A percentile compares a stretch with the other conserved stretches of the same genome.
These are phyloP conservation scores for Oryza rufipogon DNA, from an alignment of 176 grass and related monocot species.

Conservation along the genomic window DNA sequence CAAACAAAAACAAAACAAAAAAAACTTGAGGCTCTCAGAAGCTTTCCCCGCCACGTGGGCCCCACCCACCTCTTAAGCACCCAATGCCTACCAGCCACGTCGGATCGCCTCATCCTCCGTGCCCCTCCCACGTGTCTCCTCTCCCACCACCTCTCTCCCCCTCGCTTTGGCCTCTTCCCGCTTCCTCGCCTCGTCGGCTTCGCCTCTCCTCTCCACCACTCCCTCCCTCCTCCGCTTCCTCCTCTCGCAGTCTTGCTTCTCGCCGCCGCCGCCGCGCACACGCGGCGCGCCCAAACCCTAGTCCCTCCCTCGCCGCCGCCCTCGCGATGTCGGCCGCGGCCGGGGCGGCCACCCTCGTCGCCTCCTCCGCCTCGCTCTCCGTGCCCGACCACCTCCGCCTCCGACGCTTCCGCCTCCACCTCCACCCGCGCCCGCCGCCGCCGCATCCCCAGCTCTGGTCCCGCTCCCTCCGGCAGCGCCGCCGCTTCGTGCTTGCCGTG, in stretches of 20 bases:
- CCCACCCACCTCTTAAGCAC: neutral
- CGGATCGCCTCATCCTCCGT: conserved; percentile 46
- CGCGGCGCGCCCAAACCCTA: conserved; percentile 23
- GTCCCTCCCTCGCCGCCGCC: neutral
- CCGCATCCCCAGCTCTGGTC: neutral
- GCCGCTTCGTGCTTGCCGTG: conserved; percentile 16
- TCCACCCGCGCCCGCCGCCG: neutral
- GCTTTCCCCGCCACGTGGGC: neutral
- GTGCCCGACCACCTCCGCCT: conserved; percentile 45
- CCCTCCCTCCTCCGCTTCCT: neutral
- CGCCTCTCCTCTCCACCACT: neutral
- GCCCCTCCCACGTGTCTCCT: conserved; percentile 39
- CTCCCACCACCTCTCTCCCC: conserved; percentile 17
- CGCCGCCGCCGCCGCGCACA: too few relatives aligned
- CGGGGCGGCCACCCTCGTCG: conserved; percentile 39
- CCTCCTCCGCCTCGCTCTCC: conserved; percentile 48
- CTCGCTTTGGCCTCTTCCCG: neutral
- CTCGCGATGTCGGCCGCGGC: conserved; percentile 31
- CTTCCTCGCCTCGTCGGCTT: neutral
- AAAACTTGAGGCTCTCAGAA: neutral
- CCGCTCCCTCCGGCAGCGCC: neutral
- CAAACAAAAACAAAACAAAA: neutral
- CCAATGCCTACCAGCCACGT: neutral
- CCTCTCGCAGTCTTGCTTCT: neutral
- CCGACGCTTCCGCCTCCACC: conserved; percentile 33